Conservation (phyloP, 2,329 filamentous ascomycete species). For the Pseudogymnoascus sp. region DNA sequence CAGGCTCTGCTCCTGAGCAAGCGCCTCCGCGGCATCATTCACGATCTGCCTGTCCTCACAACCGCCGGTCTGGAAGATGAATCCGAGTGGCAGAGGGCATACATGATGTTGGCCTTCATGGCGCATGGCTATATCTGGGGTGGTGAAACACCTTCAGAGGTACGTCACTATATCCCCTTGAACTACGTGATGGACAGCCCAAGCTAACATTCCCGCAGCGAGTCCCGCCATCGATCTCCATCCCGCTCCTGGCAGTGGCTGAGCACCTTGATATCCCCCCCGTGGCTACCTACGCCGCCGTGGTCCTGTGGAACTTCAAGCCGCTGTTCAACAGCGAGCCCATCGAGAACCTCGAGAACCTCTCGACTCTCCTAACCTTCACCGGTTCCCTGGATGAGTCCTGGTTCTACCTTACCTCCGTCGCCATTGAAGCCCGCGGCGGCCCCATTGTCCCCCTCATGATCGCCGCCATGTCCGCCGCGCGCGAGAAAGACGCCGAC, state of each 20-base stretch:
- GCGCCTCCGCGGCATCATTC: conserved; percentile 70
- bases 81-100: conserved; percentile 88
- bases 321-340: conserved; percentile 77
- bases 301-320: conserved; percentile 96
- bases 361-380: conserved; percentile 81
- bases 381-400: conserved; percentile 94
- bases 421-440: conserved; percentile 89
- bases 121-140: conserved; percentile 96
- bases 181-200: background rate
- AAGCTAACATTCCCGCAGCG: conserved; percentile 29
- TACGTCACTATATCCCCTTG: conserved; percentile 25
- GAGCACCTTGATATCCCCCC: conserved; percentile 75
- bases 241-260: conserved; percentile 73
- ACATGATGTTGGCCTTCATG: conserved; percentile 83
- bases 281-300: conserved; percentile 85
- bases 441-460: conserved; percentile 82
- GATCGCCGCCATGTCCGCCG: conserved; percentile 78
- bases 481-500: conserved; percentile 58
- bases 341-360: conserved; percentile 76
- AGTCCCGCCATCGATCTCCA: conserved; percentile 72
- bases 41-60: conserved; percentile 74
- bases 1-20: conserved; percentile 81
- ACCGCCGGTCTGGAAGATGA: conserved; percentile 74
- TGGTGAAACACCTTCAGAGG: conserved; percentile 72
- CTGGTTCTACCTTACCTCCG: conserved; percentile 95